phyloP scores from a whole-genome alignment of 805 yeast genomes.

The Saccharomycopsis oosterbeekiorum region DNA sequence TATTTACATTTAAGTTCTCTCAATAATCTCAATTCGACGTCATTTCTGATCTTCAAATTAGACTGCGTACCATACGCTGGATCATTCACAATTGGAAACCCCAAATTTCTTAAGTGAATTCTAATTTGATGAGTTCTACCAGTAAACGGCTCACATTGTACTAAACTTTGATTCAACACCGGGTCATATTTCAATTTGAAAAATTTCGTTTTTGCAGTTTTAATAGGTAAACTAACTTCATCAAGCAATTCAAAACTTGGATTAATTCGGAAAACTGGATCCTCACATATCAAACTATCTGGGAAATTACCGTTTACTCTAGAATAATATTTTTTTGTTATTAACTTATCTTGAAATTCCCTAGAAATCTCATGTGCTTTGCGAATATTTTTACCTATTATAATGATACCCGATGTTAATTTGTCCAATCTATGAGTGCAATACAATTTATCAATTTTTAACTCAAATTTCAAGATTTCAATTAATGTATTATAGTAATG shows the following conservation, averaged over 20 bases:
- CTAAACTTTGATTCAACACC: conserved; percentile 47
- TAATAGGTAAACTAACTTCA: conserved; percentile 32
- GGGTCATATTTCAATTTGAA: conserved; percentile 60
- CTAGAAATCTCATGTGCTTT: conserved; percentile 68
- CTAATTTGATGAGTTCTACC: conserved; percentile 95
- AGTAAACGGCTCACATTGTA: conserved; percentile 75
- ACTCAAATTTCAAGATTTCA: conserved; percentile 63
- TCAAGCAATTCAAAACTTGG: conserved; percentile 31
- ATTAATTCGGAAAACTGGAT: conserved; percentile 56
- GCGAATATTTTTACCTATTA: conserved; percentile 69
- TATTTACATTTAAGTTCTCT: conserved; percentile 1
- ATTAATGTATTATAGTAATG: conserved; percentile 69
- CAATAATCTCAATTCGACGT: conserved; percentile 2
- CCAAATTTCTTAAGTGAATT: conserved; percentile 84
- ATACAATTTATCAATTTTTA: conserved; percentile 36
- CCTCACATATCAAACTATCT: conserved; percentile 36
- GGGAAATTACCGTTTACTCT: conserved; percentile 86
- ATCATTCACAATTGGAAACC: conserved; percentile 86
- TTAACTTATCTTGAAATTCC: conserved; percentile 55
- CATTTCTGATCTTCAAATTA: conserved; percentile 3
- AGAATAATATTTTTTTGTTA: conserved; percentile 76
- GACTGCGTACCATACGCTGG: conserved; percentile 47
- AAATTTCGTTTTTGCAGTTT: conserved; percentile 68
- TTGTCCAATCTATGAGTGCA: conserved; percentile 38
- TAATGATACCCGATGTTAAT: conserved; percentile 87